Evolutionary conservation across 768 basidiomycete species (phyloP).

Genomic region (Tulasnella sp.): DNA sequence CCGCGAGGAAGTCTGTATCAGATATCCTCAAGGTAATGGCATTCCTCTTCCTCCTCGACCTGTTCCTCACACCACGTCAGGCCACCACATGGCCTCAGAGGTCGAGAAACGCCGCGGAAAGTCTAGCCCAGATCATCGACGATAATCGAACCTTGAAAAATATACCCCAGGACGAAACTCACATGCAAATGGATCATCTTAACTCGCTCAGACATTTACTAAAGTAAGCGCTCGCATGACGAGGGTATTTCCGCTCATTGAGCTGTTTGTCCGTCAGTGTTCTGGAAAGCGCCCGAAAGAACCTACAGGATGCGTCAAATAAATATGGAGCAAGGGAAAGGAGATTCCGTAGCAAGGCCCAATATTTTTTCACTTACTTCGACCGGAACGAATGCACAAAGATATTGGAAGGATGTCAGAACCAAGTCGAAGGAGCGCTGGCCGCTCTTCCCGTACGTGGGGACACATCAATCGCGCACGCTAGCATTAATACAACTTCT

Average conservation of each 20-base stretch:
- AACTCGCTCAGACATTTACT: neutral
- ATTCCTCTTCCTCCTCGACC: neutral
- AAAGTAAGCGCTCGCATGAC: neutral
- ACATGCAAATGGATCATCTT: neutral
- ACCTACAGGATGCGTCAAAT: neutral
- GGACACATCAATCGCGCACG: neutral
- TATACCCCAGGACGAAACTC: neutral
- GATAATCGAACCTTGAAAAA: neutral
- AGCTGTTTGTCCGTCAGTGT: neutral
- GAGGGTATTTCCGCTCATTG: neutral
- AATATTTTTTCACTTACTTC: neutral
- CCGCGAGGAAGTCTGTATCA: neutral
- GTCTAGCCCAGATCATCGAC: neutral
- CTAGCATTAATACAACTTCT: neutral
- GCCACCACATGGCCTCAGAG: neutral
- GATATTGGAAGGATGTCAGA: neutral
- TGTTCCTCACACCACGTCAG: neutral
- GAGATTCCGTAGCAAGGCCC: neutral
- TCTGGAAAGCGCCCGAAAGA: neutral
- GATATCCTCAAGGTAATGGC: neutral
- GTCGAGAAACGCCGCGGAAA: neutral
- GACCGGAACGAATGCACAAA: neutral
- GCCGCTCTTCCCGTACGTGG: neutral
- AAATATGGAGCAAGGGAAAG: neutral
- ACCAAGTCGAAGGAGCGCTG: neutral